phyloP scores from a whole-genome alignment of 2,329 filamentous ascomycete genomes.

The Botrytis paeoniae region DNA sequence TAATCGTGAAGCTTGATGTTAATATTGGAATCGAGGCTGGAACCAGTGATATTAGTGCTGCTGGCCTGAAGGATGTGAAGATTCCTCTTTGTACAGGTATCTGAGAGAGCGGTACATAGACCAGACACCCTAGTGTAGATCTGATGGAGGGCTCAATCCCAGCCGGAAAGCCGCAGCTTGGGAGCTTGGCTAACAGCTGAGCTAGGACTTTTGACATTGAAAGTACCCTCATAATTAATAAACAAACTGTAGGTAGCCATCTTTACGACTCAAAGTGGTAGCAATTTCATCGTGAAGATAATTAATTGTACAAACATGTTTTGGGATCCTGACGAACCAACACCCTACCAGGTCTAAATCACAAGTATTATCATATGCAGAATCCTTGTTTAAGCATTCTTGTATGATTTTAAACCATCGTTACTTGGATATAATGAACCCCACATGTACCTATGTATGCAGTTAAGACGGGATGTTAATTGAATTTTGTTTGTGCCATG shows the following conservation, averaged over 20 bases:
- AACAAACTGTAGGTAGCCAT: slow-evolving; percentile 15
- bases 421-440: slow-evolving; percentile 2
- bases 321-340: slow-evolving; percentile 1
- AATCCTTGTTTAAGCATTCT: slow-evolving; percentile 11
- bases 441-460: slow-evolving; percentile 17
- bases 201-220: background rate
- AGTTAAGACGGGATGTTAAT: slow-evolving; percentile 17
- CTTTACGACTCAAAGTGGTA: slow-evolving; percentile 3
- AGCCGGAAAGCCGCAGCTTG: background rate
- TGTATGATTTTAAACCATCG: slow-evolving; percentile 16
- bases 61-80: background rate
- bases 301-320: slow-evolving; percentile 7
- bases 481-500: slow-evolving; percentile 14
- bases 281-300: slow-evolving; percentile 1
- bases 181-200: slow-evolving; percentile 11
- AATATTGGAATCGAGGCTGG: slow-evolving; percentile 16
- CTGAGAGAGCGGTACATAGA: slow-evolving; percentile 1
- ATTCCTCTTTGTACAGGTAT: background rate
- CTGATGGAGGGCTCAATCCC: slow-evolving; percentile 9
- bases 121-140: slow-evolving; percentile 17
- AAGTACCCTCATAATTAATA: slow-evolving; percentile 6
- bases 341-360: slow-evolving; percentile 9
- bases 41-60: background rate
- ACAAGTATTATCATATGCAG: slow-evolving; percentile 1
- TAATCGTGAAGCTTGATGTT: slow-evolving; percentile 10